Evolutionary conservation across 768 basidiomycete genomes (phyloP), one percentile per base, ranked within the genome.

Genomic region (Tephrocybe sp.): DNA sequence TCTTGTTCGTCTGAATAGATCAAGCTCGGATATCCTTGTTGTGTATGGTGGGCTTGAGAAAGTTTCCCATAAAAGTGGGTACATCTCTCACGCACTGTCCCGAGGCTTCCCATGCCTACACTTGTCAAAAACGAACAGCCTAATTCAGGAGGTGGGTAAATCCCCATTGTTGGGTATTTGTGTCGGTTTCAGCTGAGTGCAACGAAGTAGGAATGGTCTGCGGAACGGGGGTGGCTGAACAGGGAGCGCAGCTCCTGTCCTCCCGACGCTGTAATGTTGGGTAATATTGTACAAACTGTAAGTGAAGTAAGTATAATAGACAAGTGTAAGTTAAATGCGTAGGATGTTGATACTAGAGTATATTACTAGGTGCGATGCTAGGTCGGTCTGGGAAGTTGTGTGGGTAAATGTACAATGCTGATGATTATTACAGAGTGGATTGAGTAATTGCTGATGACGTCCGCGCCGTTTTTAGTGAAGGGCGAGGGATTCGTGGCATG

Each of bases 341-440:
- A 11, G 28, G 28, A 58, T 55, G 44, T 48, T n/a, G n/a, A n/a
- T n/a, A n/a, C n/a, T n/a, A n/a, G n/a, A n/a, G n/a, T n/a, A n/a
- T n/a, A n/a, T n/a, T n/a, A n/a, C n/a, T n/a, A n/a, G n/a, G n/a
- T n/a, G n/a, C n/a, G 50, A 58, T 51, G 40, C 38, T 60, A 54
- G 30, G 44, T 33, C 33, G 34, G 38, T 17, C 33, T 9, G 55
- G 44, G 41, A 46, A 45, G 21, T 10, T 17, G 50, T 45, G 52
- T 17, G n/a, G 26, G 30, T 14, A 24, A 51, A 43, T 48, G 54
- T 54, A 58, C 54, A 60, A 45, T 58, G 56, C 53, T 37, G 38
- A 41, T 53, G 48, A n/a, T n/a, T n/a, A 50, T 60, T 47, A 58
- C 58, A 60, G 56, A 60, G 48, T 54, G 41, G 32, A 55, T 54